Base-by-base conservation (phyloP, 2,329 filamentous ascomycete genomes). In the Sporothrix mexicana region DNA sequence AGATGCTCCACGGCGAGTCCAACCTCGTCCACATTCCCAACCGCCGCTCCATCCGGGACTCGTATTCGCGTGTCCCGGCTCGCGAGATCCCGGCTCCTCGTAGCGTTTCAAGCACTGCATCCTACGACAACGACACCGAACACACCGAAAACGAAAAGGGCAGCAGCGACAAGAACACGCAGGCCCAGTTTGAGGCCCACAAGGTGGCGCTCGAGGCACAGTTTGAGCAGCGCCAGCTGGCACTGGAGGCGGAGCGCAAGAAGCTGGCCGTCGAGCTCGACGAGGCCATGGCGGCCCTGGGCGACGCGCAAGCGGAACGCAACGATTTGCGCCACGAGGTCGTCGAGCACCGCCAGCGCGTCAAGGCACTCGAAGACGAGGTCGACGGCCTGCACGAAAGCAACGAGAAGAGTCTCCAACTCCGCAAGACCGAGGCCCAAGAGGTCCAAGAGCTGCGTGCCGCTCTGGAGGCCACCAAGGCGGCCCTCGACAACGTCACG, bases 151-250 rank as follows among this genome's bases (percentile, higher is more conserved):
- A n/a, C n/a, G n/a, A n/a, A n/a, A n/a, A n/a, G n/a, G n/a, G n/a
- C n/a, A n/a, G 12, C 49, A 69, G 49, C 12, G 61, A 73, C 7
- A 59, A 43, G 23, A 59, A 72, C 2, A 49, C 30, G 12, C 69
- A 64, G 7, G 41, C 71, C 0, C 62, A 72, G 20, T n/a, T 70
- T 0, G 70, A 75, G 25, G 61, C 57, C 9, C 64, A 51, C 17
- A 72, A 55, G 51, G 51, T 51, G 13, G 64, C 64, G 1, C 59
- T 72, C 36, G 69, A 74, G 53, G 67, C 47, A n/a, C 68, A 71
- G 47, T 69, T 66, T 51, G 23, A 20, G n/a, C 30, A 73, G 47
- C 62, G 71, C n/a, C 69, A 73, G 20, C 36, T 69, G 23, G 49
- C 51, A 3, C 70, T 69, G 15, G 70, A 72, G 13, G 41, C 59